Evolutionary conservation across 148 eudicot genomes (phyloP), one percentile per base, ranked within the genome.

Genomic region (Nyssa sinensis): DNA sequence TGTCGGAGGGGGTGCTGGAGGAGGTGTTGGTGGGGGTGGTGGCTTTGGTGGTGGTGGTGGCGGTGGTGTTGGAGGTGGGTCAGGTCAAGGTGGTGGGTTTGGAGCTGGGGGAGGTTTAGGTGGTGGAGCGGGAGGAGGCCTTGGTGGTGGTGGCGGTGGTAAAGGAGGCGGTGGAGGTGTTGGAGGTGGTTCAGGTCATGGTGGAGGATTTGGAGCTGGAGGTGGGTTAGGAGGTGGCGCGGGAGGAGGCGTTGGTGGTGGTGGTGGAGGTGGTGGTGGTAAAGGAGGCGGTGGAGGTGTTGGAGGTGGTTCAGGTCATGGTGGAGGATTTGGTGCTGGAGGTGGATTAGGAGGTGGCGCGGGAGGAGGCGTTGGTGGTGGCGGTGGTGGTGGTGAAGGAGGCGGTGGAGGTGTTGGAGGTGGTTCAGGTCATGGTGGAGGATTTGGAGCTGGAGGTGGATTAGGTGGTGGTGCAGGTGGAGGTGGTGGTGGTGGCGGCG

Each of bases 31-130:
- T 0, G 67, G 66, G 59, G 73, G 78, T 58, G 71, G 51, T 17
- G 78, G 78, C 6, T 21, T 8, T 58, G 78, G 64, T 21, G 77
- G 63, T 30, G 73, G 73, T 7, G 74, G 65, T 7, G 74, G 77
- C 13, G 71, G 49, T 12, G 77, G 77, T 34, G 55, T 57, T 75
- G 78, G 72, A 53, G 75, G 64, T 24, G 78, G 78, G 14, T 66
- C 71, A 3, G 78, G 78, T 58, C 57, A 35, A 58, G 78, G 78
- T 37, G 72, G 72, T 12, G 78, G 78, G 29, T 67, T 34, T 59
- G 72, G 78, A 24, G 78, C 72, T 25, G 78, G 78, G 5, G 78
- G 71, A 21, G 77, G 77, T 51, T 71, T 66, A 11, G 77, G 77
- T 24, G 70, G 70, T 49, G 77, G 77, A 5, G 70, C 32, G 11